A percentile compares a stretch with the other conserved stretches of the same genome.
Conservation (phyloP, 139 green algal species). For the Edaphochlamys debaryana region DNA sequence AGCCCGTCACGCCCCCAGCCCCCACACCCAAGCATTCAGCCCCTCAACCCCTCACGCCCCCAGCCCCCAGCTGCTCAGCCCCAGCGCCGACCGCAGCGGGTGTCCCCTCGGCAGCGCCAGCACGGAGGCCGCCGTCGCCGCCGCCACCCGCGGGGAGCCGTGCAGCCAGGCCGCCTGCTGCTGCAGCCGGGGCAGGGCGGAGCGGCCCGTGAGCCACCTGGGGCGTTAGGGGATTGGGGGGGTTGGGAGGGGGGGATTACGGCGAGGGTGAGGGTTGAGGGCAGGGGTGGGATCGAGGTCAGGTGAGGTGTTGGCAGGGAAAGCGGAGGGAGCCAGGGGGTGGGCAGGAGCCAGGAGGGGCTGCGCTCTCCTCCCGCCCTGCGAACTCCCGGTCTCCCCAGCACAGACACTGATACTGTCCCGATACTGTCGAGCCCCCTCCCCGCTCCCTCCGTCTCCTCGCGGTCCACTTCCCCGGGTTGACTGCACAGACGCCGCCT, state of each 20-base stretch:
- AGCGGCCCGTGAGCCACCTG: constrained; percentile 25
- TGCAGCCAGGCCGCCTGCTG: constrained; percentile 28
- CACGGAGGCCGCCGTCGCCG: constrained; percentile 9
- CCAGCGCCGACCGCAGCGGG: constrained; percentile 35
- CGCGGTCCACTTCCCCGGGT: no score
- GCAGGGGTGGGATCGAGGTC: not conserved
- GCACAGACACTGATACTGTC: not conserved
- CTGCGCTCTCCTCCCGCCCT: not conserved
- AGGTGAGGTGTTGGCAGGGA: no score
- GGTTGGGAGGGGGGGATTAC: not conserved
- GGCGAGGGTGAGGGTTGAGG: not conserved
- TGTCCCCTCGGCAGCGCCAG: constrained; percentile 16
- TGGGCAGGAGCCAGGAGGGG: not conserved
- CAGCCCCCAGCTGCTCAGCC: constrained; percentile 1
- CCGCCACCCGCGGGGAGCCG: not conserved
- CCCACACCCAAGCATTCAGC: no score
- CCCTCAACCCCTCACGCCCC: not conserved
- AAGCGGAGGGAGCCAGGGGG: not conserved
- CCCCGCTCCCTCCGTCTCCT: no score
- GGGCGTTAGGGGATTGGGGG: not conserved
- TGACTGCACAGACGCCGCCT: not conserved
- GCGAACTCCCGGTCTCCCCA: no score
- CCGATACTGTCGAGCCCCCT: not conserved
- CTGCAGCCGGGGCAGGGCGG: constrained; percentile 26
- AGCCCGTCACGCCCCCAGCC: no score